Percentiles rank a stretch among this genome's conserved stretches.
Conservation (phyloP, 2,329 filamentous ascomycete species). For the Fusarium tricinctum region DNA sequence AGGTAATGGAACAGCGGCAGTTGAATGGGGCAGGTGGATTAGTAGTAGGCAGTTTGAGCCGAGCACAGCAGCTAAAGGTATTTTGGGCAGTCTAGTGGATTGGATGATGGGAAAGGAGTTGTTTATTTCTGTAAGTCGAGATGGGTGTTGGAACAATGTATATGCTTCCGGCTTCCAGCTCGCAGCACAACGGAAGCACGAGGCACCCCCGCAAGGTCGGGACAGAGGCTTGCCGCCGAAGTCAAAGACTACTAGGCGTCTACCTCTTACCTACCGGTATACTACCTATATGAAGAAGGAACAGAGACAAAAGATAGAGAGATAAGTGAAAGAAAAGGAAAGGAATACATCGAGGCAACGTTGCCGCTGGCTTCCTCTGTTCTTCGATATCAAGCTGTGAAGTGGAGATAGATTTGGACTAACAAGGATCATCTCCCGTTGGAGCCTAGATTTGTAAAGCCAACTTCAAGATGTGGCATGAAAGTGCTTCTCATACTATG, state of each 20-base stretch:
- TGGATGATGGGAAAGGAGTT: slow-evolving; percentile 21
- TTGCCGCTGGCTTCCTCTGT: slow-evolving; percentile 18
- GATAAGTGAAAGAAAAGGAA: too few species aligned
- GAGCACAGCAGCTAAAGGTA: slow-evolving; percentile 3
- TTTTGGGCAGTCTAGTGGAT: slow-evolving; percentile 13
- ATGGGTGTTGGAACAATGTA: slow-evolving; percentile 4
- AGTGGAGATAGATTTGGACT: slow-evolving; percentile 31
- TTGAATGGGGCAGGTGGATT: slow-evolving; percentile 32
- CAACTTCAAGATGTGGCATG: slow-evolving; percentile 22
- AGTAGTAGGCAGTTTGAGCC: slow-evolving; percentile 7
- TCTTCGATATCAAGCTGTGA: slow-evolving; percentile 35
- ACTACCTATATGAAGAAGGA: too few species aligned
- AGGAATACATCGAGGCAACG: not conserved
- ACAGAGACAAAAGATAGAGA: too few species aligned
- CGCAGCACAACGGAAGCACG: not conserved
- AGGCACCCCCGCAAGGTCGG: not conserved
- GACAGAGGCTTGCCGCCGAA: too few species aligned
- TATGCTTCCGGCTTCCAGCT: slow-evolving; percentile 10
- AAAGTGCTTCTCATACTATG: slow-evolving; percentile 30
- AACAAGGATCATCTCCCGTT: slow-evolving; percentile 29
- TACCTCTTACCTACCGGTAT: too few species aligned
- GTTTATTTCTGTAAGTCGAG: slow-evolving; percentile 7
- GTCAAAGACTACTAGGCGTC: too few species aligned
- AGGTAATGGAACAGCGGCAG: slow-evolving; percentile 27
- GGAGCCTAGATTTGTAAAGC: slow-evolving; percentile 17